These are phyloP conservation scores for Coemansia sp. DNA, from an alignment of 192 early-diverging fungal species.

Conservation along the genomic window DNA sequence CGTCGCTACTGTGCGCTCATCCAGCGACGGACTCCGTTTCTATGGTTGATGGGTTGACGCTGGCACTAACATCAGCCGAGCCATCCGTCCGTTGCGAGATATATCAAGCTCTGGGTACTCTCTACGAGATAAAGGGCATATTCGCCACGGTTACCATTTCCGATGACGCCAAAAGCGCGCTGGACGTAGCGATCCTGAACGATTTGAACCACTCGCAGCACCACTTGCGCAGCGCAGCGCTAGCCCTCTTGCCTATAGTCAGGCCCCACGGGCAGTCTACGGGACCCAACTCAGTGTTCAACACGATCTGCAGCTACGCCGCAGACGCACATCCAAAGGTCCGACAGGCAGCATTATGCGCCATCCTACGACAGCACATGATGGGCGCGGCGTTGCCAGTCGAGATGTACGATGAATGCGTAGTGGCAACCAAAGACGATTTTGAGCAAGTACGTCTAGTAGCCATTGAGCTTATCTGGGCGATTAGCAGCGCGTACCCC, in stretches of 20 bases:
- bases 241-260: constrained; percentile 18
- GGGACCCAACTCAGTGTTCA: constrained; percentile 12
- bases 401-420: constrained; percentile 63
- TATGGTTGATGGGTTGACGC: constrained; percentile 3
- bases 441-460: constrained; percentile 71
- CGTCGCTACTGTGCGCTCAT: constrained; percentile 26
- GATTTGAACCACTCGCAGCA: constrained; percentile 49
- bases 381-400: constrained; percentile 18
- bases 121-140: constrained; percentile 40
- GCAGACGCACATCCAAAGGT: constrained; percentile 46
- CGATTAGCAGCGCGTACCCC: constrained; percentile 56
- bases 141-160: constrained; percentile 2
- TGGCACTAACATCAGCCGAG: constrained; percentile 14
- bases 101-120: constrained; percentile 24
- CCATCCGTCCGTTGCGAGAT: constrained; percentile 42
- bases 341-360: constrained; percentile 30
- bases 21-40: constrained; percentile 23
- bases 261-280: background rate
- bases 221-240: constrained; percentile 40
- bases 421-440: constrained; percentile 67
- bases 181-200: constrained; percentile 9
- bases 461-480: constrained; percentile 68
- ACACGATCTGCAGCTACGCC: constrained; percentile 31
- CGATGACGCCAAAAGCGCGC: background rate
- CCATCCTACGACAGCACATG: constrained; percentile 38